A percentile compares a stretch with the other conserved stretches of the same genome.
phyloP scores from a whole-genome alignment of 2,329 filamentous ascomycete genomes.

The Penicillium brasilianum region DNA sequence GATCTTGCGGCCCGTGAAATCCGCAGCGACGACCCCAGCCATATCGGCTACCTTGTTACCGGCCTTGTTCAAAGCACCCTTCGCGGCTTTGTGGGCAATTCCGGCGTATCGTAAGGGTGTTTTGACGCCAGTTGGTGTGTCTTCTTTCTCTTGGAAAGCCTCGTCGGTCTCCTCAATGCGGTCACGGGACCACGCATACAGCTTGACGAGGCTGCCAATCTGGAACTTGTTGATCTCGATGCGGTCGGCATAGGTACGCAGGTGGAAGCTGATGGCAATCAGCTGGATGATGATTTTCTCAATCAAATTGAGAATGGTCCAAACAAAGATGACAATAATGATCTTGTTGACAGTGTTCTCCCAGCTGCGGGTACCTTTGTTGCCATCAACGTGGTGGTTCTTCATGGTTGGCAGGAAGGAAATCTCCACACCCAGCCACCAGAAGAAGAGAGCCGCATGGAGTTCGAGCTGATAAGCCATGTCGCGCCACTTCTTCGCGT shows the following conservation, averaged over 20 bases:
- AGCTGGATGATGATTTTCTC: constrained; percentile 96
- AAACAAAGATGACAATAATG: constrained; percentile 81
- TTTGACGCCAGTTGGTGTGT: constrained; percentile 61
- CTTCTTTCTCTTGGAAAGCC: constrained; percentile 70
- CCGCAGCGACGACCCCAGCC: constrained; percentile 83
- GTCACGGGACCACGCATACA: constrained; percentile 68
- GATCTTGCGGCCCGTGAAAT: constrained; percentile 79
- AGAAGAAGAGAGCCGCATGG: constrained; percentile 84
- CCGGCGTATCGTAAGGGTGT: constrained; percentile 75
- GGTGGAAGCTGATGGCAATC: constrained; percentile 91
- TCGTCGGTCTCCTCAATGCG: constrained; percentile 73
- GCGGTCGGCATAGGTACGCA: constrained; percentile 84
- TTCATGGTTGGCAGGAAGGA: constrained; percentile 85
- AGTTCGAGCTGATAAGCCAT: constrained; percentile 85
- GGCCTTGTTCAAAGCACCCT: constrained; percentile 76
- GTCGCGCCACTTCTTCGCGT: constrained; percentile 90
- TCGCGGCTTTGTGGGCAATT: constrained; percentile 74
- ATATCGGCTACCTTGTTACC: constrained; percentile 84
- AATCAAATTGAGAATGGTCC: constrained; percentile 77
- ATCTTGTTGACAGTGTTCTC: constrained; percentile 82
- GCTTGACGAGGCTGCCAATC: constrained; percentile 69
- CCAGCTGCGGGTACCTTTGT: constrained; percentile 65
- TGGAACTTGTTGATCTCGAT: constrained; percentile 94
- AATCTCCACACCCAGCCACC: constrained; percentile 84
- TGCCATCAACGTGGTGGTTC: constrained; percentile 63